phyloP scores from a whole-genome alignment of 495 filamentous ascomycete genomes.

The Aspergillus heteromorphus region DNA sequence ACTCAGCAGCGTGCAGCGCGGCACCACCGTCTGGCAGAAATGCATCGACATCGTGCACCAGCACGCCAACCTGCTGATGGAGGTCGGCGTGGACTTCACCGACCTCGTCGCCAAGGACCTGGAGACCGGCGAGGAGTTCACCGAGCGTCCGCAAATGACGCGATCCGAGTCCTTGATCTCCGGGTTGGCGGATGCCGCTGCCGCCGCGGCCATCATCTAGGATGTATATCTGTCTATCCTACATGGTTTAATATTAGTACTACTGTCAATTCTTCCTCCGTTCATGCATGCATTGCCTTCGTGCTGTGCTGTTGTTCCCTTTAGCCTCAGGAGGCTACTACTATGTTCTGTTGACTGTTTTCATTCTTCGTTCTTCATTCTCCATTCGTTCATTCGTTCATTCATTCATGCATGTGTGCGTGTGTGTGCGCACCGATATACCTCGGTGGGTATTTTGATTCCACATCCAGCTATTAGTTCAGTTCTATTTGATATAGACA shows the following conservation, averaged over 20 bases:
- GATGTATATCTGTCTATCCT: background rate
- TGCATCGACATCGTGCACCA: slow-evolving; percentile 77
- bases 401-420: too few relatives aligned
- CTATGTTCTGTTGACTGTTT: too few relatives aligned
- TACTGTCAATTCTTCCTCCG: too few relatives aligned
- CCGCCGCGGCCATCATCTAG: background rate
- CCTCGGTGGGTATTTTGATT: too few relatives aligned
- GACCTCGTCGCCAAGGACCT: slow-evolving; percentile 54
- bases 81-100: slow-evolving; percentile 87
- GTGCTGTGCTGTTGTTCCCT: background rate
- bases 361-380: too few relatives aligned
- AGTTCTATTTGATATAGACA: background rate
- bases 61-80: slow-evolving; percentile 72
- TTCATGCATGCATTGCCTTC: background rate
- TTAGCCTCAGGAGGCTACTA: background rate
- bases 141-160: slow-evolving; percentile 19
- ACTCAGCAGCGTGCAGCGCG: slow-evolving; percentile 70
- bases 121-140: slow-evolving; percentile 27
- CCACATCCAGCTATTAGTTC: too few relatives aligned
- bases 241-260: too few relatives aligned
- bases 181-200: slow-evolving; percentile 16
- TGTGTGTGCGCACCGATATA: too few relatives aligned
- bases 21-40: slow-evolving; percentile 66
- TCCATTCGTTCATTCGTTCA: too few relatives aligned
- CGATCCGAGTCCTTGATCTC: slow-evolving; percentile 23